Base-by-base conservation (phyloP, 202 grass and related monocot genomes). In the Setaria italica region DNA sequence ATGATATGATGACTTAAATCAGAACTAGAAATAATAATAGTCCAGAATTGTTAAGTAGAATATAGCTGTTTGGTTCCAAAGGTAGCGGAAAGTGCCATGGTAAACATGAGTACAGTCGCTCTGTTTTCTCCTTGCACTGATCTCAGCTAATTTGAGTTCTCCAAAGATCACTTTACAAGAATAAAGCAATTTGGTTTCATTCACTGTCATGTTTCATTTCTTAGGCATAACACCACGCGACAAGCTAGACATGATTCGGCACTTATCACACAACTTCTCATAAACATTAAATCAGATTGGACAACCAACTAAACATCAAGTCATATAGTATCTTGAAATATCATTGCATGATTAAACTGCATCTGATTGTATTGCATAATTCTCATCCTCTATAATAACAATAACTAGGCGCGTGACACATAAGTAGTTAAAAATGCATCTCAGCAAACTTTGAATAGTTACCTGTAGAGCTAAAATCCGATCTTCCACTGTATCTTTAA, bases 381-480 rank as follows among this genome's bases (percentile, higher is more conserved):
- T 63, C 12, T 56, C 70, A 85, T 77, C 11, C 54, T 42, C 46
- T 63, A 62, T 62, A 63, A 13, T 45, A 54, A 68, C 41, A 50
- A 37, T 3, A 41, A 5, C 39, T 41, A 41, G 5, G 39, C 4
- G 11, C 19, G 46, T 57, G 46, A 41, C 35, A 11, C 39, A 49
- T 47, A 71, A 9, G 30, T 82, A 48, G 78, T 29, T 47, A 34
- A 34, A 14, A 47, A 72, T 35, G 60, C 29, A 63, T 71, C 25
- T 64, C 39, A 17, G 14, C 9, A 66, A 21, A 65, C 71, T 10
- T 65, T 67, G 46, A 33, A 29, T 33, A 33, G 32, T 77, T 93
- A 97, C 95, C 95, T 97, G 95, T 76, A 97, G 80, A 85, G 92
- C 91, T 85, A 97, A 91, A 87, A 97, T 97, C n/a, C 92, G 95